These are phyloP conservation scores for Metschnikowia kofuensis DNA, from an alignment of 805 yeast genomes.

Conservation along the genomic window DNA sequence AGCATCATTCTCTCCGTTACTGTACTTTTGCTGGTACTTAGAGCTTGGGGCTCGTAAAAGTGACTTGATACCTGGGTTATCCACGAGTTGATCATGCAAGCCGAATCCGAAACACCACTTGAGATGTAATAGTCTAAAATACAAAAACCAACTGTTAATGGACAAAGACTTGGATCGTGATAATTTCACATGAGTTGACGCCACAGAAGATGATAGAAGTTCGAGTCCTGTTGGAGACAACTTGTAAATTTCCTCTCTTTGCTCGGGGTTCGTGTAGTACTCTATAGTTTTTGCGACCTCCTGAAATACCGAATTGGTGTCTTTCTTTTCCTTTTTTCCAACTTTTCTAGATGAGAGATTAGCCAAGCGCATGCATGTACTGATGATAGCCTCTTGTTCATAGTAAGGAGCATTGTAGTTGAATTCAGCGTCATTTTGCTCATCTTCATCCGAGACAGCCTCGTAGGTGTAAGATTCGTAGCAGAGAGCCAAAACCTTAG, in stretches of 20 bases:
- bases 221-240: slow-evolving; percentile 35
- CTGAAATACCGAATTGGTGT: slow-evolving; percentile 56
- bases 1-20: slow-evolving; percentile 5
- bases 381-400: slow-evolving; percentile 47
- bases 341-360: slow-evolving; percentile 54
- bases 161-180: slow-evolving; percentile 45
- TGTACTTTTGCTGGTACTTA: slow-evolving; percentile 17
- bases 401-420: slow-evolving; percentile 49
- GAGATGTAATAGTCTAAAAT: slow-evolving; percentile 45
- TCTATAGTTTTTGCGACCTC: slow-evolving; percentile 52
- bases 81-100: slow-evolving; percentile 46
- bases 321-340: slow-evolving; percentile 62
- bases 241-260: slow-evolving; percentile 35
- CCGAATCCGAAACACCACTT: slow-evolving; percentile 53
- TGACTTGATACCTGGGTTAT: slow-evolving; percentile 32
- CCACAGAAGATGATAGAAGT: slow-evolving; percentile 27
- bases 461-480: slow-evolving; percentile 52
- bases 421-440: slow-evolving; percentile 41
- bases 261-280: slow-evolving; percentile 33
- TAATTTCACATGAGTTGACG: slow-evolving; percentile 38
- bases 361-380: slow-evolving; percentile 41
- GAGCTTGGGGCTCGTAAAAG: slow-evolving; percentile 35
- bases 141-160: slow-evolving; percentile 50
- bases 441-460: slow-evolving; percentile 36
- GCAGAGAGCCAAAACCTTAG: slow-evolving; percentile 52